Evolutionary conservation across 768 basidiomycete species (phyloP), one percentile per base, ranked within the genome.

Genomic region (Boletus eberwhitei): DNA sequence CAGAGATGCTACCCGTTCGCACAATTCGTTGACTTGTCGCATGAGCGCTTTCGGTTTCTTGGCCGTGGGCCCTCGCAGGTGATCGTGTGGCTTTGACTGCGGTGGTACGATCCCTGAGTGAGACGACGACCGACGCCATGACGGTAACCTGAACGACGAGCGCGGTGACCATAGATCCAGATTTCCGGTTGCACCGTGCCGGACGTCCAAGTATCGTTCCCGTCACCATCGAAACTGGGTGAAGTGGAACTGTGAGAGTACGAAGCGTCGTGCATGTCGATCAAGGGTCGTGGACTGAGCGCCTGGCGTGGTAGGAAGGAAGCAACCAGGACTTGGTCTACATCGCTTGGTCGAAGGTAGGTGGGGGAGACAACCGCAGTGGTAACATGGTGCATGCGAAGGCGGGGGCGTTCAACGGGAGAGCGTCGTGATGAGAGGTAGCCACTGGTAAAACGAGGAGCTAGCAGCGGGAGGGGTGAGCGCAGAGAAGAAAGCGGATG

Each of bases 91-190:
- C 48, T 43, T 65, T 62, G 40, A 59, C 46, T 4, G 26, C 39
- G n/a, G 48, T 34, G 19, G 61, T 21, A 16, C 59, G 57, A 50
- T 59, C 50, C 54, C 54, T 55, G 48, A 64, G 59, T 0, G 55
- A 39, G 11, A 53, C 50, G 37, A 66, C 36, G 2, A 54, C 55
- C 37, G 52, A 61, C 4, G 50, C 59, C 2, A 58, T 36, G n/a
- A 32, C 5, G 8, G 45, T 12, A 32, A 58, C 21, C 44, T 6
- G 47, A 24, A 24, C 24, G 4, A 24, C 3, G 24, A 24, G 24
- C 24, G 24, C 24, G 3, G 24, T 24, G 24, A 24, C 24, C 24
- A 3, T 24, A 22, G 22, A 22, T 22, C 22, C 22, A 22, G 3
- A 22, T 22, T 22, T 22, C 22, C 24, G 24, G 4, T 14, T 55